phyloP scores from a whole-genome alignment of 176 grass and related monocot species.

The Zoysia pacifica region DNA sequence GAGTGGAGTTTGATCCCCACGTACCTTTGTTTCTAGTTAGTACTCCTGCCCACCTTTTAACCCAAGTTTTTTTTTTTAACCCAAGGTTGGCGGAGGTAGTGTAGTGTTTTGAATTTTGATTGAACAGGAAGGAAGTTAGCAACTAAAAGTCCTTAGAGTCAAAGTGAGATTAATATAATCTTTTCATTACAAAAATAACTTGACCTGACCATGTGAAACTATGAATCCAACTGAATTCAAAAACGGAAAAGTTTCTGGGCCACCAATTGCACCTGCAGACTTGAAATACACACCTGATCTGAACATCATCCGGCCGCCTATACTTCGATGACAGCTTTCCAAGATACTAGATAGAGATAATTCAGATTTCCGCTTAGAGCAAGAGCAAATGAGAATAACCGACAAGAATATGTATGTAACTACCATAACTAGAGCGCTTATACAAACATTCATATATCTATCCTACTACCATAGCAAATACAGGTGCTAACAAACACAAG shows the following conservation, averaged over 20 bases:
- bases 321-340: not conserved
- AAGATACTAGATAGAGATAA: not conserved
- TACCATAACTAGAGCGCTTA: slow-evolving; percentile 15
- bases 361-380: not conserved
- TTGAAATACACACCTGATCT: not conserved
- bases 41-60: not conserved
- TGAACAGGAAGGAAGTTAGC: not conserved
- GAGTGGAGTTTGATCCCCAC: not conserved
- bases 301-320: not conserved
- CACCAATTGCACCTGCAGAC: not conserved
- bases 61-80: too few relatives aligned
- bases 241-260: too few relatives aligned
- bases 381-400: not conserved
- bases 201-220: not conserved
- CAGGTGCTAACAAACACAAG: not conserved
- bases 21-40: not conserved
- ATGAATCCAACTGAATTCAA: not conserved
- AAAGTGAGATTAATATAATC: too few relatives aligned
- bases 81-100: not conserved
- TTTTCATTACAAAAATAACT: too few relatives aligned
- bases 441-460: slow-evolving; percentile 27
- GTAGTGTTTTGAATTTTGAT: not conserved
- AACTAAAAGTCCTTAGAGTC: too few relatives aligned
- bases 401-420: not conserved
- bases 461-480: slow-evolving; percentile 4